A percentile compares a stretch with the other conserved stretches of the same genome.
Conservation (phyloP, 2,329 filamentous ascomycete genomes). For the Aureobasidium sp. region DNA sequence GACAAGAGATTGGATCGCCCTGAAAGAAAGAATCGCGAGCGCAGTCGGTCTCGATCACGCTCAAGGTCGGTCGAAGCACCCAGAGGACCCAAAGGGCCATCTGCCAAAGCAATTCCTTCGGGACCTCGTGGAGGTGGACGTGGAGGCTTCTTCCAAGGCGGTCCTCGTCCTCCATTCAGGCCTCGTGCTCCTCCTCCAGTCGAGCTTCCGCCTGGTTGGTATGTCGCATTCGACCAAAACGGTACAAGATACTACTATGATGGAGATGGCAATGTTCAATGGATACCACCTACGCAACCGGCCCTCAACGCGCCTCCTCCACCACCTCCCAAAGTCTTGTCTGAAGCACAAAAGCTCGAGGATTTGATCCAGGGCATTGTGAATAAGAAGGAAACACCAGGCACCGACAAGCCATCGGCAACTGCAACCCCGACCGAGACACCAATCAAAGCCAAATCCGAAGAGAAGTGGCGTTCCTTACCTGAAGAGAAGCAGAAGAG, state of each 20-base stretch:
- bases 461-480: conserved; percentile 62
- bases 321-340: conserved; percentile 52
- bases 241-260: conserved; percentile 83
- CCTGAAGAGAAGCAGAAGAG: conserved; percentile 85
- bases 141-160: conserved; percentile 42
- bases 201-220: conserved; percentile 75
- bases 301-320: conserved; percentile 44
- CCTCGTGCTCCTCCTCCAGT: conserved; percentile 37
- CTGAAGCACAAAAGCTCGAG: conserved; percentile 67
- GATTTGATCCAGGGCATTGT: conserved; percentile 64
- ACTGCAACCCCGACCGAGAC: conserved; percentile 58
- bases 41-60: conserved; percentile 38
- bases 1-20: conserved; percentile 57
- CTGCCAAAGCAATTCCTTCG: conserved; percentile 20
- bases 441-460: conserved; percentile 45
- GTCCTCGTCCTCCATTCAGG: conserved; percentile 36
- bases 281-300: conserved; percentile 66
- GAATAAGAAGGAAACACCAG: conserved; percentile 49
- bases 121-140: conserved; percentile 44
- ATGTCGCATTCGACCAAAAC: conserved; percentile 59
- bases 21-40: conserved; percentile 47
- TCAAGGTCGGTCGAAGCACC: conserved; percentile 40
- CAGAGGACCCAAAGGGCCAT: not conserved
- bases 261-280: conserved; percentile 67
- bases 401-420: conserved; percentile 42